These are phyloP conservation scores for Colletotrichum australisinense DNA, from an alignment of 2,329 filamentous ascomycete species.

Conservation along the genomic window DNA sequence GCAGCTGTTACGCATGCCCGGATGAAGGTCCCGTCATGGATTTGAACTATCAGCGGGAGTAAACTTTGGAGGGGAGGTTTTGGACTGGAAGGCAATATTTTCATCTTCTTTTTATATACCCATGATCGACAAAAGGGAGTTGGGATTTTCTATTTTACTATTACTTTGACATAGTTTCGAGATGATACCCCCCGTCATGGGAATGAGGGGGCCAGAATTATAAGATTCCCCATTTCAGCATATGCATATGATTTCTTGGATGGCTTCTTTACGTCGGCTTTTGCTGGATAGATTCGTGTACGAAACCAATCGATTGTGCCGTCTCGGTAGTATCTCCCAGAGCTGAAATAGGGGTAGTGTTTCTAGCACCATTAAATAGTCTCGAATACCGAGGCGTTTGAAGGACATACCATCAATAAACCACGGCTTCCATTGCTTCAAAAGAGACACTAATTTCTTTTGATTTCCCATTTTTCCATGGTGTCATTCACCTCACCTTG, in stretches of 20 bases:
- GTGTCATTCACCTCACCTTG: neutral
- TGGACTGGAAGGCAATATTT: neutral
- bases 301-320: neutral
- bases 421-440: neutral
- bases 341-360: neutral
- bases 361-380: neutral
- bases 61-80: neutral
- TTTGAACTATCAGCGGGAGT: conserved; percentile 6
- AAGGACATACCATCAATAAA: neutral
- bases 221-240: neutral
- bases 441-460: neutral
- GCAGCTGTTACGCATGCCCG: conserved; percentile 32
- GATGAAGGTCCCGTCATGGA: conserved; percentile 29
- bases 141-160: conserved; percentile 4
- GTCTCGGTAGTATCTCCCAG: neutral
- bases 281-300: neutral
- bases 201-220: neutral
- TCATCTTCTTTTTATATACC: conserved; percentile 26
- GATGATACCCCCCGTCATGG: neutral
- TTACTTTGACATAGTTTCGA: neutral
- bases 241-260: neutral
- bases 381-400: neutral
- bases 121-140: conserved; percentile 29
- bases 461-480: fast-evolving
- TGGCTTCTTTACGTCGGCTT: neutral